Evolutionary conservation across 805 yeast species (phyloP), one percentile per base, ranked within the genome.

Genomic region (Aciculoconidium aculeatum): DNA sequence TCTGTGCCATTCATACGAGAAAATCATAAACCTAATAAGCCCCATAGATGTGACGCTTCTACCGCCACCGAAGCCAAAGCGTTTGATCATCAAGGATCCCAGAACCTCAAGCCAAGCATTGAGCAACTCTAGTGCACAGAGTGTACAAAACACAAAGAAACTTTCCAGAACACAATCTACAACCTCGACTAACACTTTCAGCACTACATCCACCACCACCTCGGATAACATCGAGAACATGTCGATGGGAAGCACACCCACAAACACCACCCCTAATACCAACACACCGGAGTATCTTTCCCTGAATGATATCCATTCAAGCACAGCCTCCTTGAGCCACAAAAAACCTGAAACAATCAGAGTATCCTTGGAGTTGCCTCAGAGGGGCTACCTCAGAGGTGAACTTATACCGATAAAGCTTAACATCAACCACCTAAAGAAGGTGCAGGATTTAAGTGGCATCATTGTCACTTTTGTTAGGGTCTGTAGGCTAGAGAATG

Each of bases 391-490:
- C 45, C 56, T 83, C 1, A 66, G 87, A 17, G 95, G 95, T 14
- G 96, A 87, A 47, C 49, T 68, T 2, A 72, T 88, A 1, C 92
- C 94, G 1, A 70, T 88, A 8, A 77, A 75, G 42, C 58, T 88
- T 17, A 55, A 65, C 15, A 62, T 87, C 23, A 65, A 72, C 26
- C 95, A 87, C 51, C 71, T 80, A 40, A 80, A 81, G 51, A 72
- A 75, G 34, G 67, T 84, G 17, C 76, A 77, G 43, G 80, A 78
- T 40, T 55, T 80, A 9, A 73, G 74, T 23, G 95, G 95, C 0
- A 65, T 86, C 3, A 81, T 86, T 5, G 70, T 82, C 8, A 86
- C 96, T 0, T 60, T 87, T 28, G 83, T 84, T 6, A 62, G 96
- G 33, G 77, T 88, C 4, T 83, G 94, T 40, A 65, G 92, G 9